Base-by-base conservation (phyloP, 768 basidiomycete genomes). In the Lactarius deliciosus region DNA sequence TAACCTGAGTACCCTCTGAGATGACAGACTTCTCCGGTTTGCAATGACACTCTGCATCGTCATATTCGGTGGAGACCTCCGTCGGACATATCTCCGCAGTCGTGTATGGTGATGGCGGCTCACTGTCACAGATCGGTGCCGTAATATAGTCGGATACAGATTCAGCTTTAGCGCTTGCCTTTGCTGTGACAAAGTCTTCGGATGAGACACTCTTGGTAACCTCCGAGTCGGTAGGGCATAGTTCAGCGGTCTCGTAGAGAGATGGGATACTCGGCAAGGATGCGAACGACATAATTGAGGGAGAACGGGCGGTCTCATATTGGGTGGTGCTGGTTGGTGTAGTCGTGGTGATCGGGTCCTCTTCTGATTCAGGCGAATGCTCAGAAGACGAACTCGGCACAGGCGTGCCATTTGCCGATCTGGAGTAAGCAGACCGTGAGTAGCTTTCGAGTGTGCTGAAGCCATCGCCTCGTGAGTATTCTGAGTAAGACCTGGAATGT, bases 221-320 rank as follows among this genome's bases (percentile, higher is more conserved):
- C 20, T 65, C 68, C 5, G 40, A 64, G 36, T 78, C 78, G n/a
- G 77, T 74, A 13, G 71, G 65, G 45, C 73, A 75, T 55, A 74
- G 65, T 28, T 72, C 71, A 11, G 76, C 78, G 0, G 78, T 79
- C 64, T 74, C 72, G 65, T 76, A 78, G 63, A 76, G 73, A 5
- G 84, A 86, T 15, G 86, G 86, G 68, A 87, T 87, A 4, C 82
- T 83, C 0, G 86, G 85, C 63, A 87, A 75, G 6, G 86, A 87
- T 64, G 78, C 79, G 74, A 83, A 86, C 0, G 86, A 87, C 7
- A 80, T 77, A 13, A 76, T 78, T 1, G 70, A 70, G 9, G 83
- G 83, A 0, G 80, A 78, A 0, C 83, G 80, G 5, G 82, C 78
- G 2, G 80, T 76, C 36, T 81, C 76, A 68, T 86, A 89, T 2